These are phyloP conservation scores for Prunus padus DNA, from an alignment of 306 rosid genomes.

Conservation along the genomic window DNA sequence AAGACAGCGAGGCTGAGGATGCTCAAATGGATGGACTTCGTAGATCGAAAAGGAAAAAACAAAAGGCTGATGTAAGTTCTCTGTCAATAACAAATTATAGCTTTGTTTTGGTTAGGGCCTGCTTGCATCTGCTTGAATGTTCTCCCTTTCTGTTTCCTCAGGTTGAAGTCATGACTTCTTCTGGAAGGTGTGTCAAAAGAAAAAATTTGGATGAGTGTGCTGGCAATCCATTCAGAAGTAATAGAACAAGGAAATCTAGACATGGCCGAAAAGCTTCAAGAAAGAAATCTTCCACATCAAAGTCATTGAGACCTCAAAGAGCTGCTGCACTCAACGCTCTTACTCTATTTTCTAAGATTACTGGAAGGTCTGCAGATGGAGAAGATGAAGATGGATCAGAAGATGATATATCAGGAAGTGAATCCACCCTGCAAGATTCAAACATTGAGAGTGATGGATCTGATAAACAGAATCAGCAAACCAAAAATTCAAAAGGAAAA, in stretches of 20 bases:
- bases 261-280: slow-evolving; percentile 54
- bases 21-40: slow-evolving; percentile 53
- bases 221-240: slow-evolving; percentile 43
- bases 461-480: slow-evolving; percentile 49
- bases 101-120: background rate
- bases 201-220: slow-evolving; percentile 85
- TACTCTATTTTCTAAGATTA: slow-evolving; percentile 72
- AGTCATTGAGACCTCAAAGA: slow-evolving; percentile 89
- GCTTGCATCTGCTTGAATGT: slow-evolving; percentile 33
- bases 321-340: slow-evolving; percentile 96
- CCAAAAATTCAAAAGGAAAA: slow-evolving; percentile 64
- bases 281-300: slow-evolving; percentile 63
- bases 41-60: slow-evolving; percentile 82
- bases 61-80: slow-evolving; percentile 72
- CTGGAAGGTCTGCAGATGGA: slow-evolving; percentile 69
- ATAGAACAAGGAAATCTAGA: slow-evolving; percentile 57
- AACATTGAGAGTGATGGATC: slow-evolving; percentile 80
- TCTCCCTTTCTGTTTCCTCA: slow-evolving; percentile 34
- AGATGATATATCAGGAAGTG: slow-evolving; percentile 77
- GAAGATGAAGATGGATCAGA: slow-evolving; percentile 75
- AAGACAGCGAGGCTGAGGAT: slow-evolving; percentile 71
- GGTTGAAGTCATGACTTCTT: slow-evolving; percentile 83
- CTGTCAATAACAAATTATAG: slow-evolving; percentile 11
- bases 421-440: slow-evolving; percentile 63
- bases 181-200: slow-evolving; percentile 95